Evolutionary conservation across 2,329 filamentous ascomycete genomes (phyloP), one percentile per base, ranked within the genome.

Genomic region (Kalaharituber pfeilii): DNA sequence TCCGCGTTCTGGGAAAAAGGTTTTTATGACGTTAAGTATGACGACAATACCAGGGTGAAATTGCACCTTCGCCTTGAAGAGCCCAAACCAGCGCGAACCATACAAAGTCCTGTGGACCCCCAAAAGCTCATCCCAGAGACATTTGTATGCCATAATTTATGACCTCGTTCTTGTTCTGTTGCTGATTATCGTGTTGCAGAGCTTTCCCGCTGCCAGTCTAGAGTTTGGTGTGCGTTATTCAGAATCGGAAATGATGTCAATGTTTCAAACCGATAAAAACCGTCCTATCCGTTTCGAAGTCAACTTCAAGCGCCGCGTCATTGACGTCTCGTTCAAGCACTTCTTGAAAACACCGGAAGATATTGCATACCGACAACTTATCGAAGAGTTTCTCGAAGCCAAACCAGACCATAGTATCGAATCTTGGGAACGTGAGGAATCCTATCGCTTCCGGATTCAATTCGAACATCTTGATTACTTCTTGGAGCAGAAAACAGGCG

Each of bases 171-270:
- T 53, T 22, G 13, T 36, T 18, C 27, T 36, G 28, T 11, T 18
- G 7, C 11, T 44, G 22, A 20, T 15, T 30, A 44, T 20, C 55
- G 9, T 50, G 26, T 39, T 56, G 20, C 67, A 75, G 66, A 69
- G 64, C 15, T 58, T 79, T 1, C 62, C 66, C 1, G 69, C 75
- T 2, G 61, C 65, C 1, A 69, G 68, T 0, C 62, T 87, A 1
- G 73, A 78, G 18, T 82, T 87, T 60, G 83, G 84, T 0, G 70
- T 78, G 39, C 72, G 79, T 67, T 61, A 73, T 1, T 67, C 72
- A 1, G 72, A 75, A 3, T 69, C 67, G 2, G 69, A 70, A 0
- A 78, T 87, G 72, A 75, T 80, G 64, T 66, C 72, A 7, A 76
- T 84, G 72, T 74, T 74, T 52, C 73, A 70, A 2, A 60, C 70